Percentiles rank a stretch among this genome's conserved stretches.
phyloP scores from a whole-genome alignment of 257 asterid species.

The Solanum acaule region DNA sequence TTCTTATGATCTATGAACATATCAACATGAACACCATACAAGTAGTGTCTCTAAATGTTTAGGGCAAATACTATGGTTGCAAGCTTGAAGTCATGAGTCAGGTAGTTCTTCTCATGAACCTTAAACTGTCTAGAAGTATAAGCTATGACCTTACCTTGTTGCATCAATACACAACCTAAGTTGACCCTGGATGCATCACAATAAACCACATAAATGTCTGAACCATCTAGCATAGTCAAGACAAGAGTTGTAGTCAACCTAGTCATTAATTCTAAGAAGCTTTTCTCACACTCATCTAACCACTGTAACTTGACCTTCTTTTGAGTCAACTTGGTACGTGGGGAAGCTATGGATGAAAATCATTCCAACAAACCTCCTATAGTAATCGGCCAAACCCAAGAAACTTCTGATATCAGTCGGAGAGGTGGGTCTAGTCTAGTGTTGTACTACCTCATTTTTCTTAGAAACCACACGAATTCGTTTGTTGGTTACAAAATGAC shows the following conservation, averaged over 20 bases:
- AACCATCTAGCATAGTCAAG: neutral
- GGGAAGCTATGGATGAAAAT: too few relatives aligned
- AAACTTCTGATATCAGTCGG: too few relatives aligned
- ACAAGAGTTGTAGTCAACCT: neutral
- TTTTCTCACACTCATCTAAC: too few relatives aligned
- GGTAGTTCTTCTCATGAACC: neutral
- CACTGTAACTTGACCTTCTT: too few relatives aligned
- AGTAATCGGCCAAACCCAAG: too few relatives aligned
- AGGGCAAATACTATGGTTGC: neutral
- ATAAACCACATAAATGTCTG: too few relatives aligned
- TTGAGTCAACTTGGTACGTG: too few relatives aligned
- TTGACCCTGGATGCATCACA: neutral
- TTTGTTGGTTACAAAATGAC: neutral
- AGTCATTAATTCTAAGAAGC: neutral
- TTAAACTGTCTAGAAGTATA: neutral
- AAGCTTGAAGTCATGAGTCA: neutral
- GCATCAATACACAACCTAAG: neutral
- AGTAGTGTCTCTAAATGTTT: neutral
- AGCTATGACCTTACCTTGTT: neutral
- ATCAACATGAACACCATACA: neutral
- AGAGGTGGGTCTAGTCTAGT: too few relatives aligned
- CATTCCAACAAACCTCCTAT: too few relatives aligned
- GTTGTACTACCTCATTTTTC: too few relatives aligned
- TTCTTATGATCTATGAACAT: neutral
- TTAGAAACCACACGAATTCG: neutral